phyloP scores from a whole-genome alignment of 331 rosid species.

The Rhamnella rubrinervis region DNA sequence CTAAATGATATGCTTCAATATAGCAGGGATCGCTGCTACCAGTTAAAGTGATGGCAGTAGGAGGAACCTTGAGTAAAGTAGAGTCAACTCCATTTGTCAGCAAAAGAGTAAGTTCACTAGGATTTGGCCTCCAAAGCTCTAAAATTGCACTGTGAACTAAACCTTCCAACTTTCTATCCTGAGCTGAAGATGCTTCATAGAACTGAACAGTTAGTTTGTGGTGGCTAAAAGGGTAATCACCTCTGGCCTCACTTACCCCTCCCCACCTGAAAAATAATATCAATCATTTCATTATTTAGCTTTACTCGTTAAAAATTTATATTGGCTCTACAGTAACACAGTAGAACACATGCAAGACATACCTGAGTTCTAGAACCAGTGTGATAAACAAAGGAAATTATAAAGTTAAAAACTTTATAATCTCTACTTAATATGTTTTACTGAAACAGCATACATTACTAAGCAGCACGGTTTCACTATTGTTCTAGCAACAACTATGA shows the following conservation, averaged over 20 bases:
- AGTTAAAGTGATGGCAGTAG: slow-evolving; percentile 87
- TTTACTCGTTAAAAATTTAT: no score
- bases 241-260: slow-evolving; percentile 91
- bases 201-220: slow-evolving; percentile 96
- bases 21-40: slow-evolving; percentile 99
- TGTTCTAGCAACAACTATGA: background rate
- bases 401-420: no score
- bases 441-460: no score
- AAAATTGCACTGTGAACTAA: slow-evolving; percentile 97
- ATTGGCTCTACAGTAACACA: no score
- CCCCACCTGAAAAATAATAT: slow-evolving; percentile 71
- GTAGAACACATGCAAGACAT: no score
- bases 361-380: no score
- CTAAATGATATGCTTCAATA: slow-evolving; percentile 93
- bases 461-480: no score
- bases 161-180: slow-evolving; percentile 96
- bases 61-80: slow-evolving; percentile 90
- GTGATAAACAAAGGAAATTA: no score
- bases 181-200: slow-evolving; percentile 97
- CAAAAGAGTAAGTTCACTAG: slow-evolving; percentile 86
- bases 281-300: background rate
- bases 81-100: slow-evolving; percentile 90
- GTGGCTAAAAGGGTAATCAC: slow-evolving; percentile 99
- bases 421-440: no score
- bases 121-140: slow-evolving; percentile 98